phyloP scores from a whole-genome alignment of 2,329 filamentous ascomycete genomes.

The Remersonia thermophila region DNA sequence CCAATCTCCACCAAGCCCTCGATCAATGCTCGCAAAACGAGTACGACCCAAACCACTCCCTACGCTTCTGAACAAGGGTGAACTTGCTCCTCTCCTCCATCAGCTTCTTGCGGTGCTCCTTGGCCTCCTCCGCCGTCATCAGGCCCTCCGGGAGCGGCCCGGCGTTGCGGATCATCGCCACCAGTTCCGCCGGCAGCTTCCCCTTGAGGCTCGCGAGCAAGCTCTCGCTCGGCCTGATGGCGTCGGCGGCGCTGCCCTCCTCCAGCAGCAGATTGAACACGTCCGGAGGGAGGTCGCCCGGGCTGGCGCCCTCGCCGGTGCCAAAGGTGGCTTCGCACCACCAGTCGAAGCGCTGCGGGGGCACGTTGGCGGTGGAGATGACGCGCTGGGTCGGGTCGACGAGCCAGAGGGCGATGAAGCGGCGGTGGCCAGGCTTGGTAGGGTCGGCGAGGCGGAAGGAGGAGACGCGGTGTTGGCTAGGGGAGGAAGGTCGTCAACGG shows the following conservation, averaged over 20 bases:
- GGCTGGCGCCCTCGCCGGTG: conserved; percentile 1
- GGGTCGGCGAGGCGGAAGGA: conserved; percentile 37
- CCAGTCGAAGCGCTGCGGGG: conserved; percentile 27
- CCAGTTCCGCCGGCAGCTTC: conserved; percentile 19
- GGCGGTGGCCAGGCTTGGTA: conserved; percentile 40
- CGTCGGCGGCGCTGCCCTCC: conserved; percentile 22
- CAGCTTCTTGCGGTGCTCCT: conserved; percentile 23
- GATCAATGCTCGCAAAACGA: conserved; percentile 11
- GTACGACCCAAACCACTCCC: conserved; percentile 3
- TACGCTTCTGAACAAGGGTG: not conserved
- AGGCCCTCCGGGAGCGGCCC: conserved; percentile 10
- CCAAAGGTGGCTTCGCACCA: conserved; percentile 20
- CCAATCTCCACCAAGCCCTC: too few relatives aligned
- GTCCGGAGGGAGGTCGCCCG: conserved; percentile 10
- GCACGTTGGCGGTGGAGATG: conserved; percentile 31
- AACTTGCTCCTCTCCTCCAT: conserved; percentile 27
- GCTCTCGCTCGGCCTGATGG: conserved; percentile 15
- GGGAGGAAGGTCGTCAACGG: not conserved
- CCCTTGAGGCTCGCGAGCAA: conserved; percentile 7
- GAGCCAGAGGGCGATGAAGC: conserved; percentile 46
- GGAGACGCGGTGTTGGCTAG: conserved; percentile 35
- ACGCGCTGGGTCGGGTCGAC: conserved; percentile 42
- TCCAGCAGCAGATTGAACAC: conserved; percentile 12
- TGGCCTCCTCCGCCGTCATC: conserved; percentile 24
- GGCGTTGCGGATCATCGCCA: conserved; percentile 14